These are phyloP conservation scores for Penicillium brasilianum DNA, from an alignment of 2,329 filamentous ascomycete genomes.

Conservation along the genomic window DNA sequence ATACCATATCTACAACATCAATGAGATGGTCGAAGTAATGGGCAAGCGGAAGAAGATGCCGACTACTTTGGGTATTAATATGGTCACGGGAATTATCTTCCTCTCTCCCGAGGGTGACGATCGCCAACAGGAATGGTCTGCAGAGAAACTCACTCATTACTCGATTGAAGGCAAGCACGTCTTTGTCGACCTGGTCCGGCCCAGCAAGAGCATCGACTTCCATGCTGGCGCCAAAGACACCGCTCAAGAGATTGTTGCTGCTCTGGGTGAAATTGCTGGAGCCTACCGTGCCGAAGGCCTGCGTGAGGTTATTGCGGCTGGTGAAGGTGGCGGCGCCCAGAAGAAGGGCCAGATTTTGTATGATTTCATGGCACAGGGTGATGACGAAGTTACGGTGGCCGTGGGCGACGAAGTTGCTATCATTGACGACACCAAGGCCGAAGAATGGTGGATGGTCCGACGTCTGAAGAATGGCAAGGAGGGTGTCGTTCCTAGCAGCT, in stretches of 20 bases:
- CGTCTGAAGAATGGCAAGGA: slow-evolving; percentile 90
- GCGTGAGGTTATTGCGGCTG: slow-evolving; percentile 82
- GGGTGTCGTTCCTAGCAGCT: slow-evolving; percentile 95
- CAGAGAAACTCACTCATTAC: slow-evolving; percentile 95
- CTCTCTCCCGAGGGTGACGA: slow-evolving; percentile 88
- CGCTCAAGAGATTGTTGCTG: slow-evolving; percentile 87
- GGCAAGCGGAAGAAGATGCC: slow-evolving; percentile 98
- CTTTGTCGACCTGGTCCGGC: slow-evolving; percentile 88
- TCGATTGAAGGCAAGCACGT: slow-evolving; percentile 98
- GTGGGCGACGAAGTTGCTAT: slow-evolving; percentile 89
- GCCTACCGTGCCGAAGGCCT: slow-evolving; percentile 80
- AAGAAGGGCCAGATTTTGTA: slow-evolving; percentile 89
- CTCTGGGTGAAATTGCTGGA: slow-evolving; percentile 86
- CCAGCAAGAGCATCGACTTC: slow-evolving; percentile 94
- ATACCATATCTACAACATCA: slow-evolving; percentile 95
- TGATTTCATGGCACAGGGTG: slow-evolving; percentile 94
- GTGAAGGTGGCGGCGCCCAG: slow-evolving; percentile 66
- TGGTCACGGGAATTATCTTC: slow-evolving; percentile 84
- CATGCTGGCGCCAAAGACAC: slow-evolving; percentile 98
- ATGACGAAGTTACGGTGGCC: slow-evolving; percentile 92
- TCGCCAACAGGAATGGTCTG: slow-evolving; percentile 88
- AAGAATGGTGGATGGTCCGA: slow-evolving; percentile 98
- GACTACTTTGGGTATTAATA: slow-evolving; percentile 92
- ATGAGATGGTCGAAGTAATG: slow-evolving; percentile 96
- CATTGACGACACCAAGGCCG: slow-evolving; percentile 86